phyloP scores from a whole-genome alignment of 805 yeast genomes.

The Metahyphopichia silvanorum region DNA sequence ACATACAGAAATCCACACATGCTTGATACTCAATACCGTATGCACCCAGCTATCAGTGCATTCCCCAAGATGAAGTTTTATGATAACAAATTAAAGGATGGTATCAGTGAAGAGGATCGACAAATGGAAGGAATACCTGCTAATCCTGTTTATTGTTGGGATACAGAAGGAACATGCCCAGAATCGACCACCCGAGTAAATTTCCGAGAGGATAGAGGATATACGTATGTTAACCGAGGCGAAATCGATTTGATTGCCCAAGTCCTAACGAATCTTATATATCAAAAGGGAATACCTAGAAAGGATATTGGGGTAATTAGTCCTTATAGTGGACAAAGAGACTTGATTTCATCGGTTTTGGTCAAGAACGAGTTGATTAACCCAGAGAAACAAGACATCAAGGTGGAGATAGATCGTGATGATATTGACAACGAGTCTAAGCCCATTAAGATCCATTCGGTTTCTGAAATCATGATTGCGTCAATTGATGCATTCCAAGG shows the following conservation, averaged over 20 bases:
- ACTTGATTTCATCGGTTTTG: constrained; percentile 49
- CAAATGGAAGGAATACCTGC: constrained; percentile 39
- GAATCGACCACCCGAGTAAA: constrained; percentile 51
- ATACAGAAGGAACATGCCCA: constrained; percentile 44
- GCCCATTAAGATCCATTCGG: constrained; percentile 48
- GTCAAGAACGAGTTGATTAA: constrained; percentile 53
- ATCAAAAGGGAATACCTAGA: constrained; percentile 49
- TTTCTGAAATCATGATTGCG: constrained; percentile 42
- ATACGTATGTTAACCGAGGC: constrained; percentile 53
- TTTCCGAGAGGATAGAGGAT: constrained; percentile 49
- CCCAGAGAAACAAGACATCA: constrained; percentile 47
- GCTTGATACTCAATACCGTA: constrained; percentile 68
- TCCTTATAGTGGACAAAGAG: constrained; percentile 76
- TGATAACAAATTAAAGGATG: constrained; percentile 49
- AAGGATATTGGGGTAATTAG: constrained; percentile 64
- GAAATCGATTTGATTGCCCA: constrained; percentile 51
- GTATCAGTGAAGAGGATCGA: constrained; percentile 55
- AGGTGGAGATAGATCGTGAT: constrained; percentile 58
- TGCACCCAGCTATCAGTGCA: constrained; percentile 62
- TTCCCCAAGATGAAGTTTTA: constrained; percentile 56
- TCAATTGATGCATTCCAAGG: constrained; percentile 70
- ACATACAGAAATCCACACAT: constrained; percentile 58
- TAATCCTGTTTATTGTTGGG: constrained; percentile 59
- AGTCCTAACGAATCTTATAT: constrained; percentile 47
- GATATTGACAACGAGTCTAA: constrained; percentile 47